phyloP scores from a whole-genome alignment of 257 asterid genomes.

The Schizonepeta tenuifolia region DNA sequence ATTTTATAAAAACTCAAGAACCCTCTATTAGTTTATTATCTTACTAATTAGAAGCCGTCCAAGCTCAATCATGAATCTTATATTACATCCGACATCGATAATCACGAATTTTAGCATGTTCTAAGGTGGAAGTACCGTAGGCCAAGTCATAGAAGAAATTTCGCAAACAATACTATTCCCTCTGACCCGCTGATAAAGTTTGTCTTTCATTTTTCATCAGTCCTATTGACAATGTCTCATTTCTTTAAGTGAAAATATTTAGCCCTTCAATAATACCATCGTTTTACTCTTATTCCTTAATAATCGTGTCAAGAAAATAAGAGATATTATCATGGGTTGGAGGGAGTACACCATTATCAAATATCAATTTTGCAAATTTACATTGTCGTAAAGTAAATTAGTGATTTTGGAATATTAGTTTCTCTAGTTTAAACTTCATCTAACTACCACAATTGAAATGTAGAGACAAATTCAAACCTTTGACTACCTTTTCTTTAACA shows the following conservation, averaged over 20 bases:
- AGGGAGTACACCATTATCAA: not conserved
- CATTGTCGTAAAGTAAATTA: not conserved
- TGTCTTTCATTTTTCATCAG: too few species aligned
- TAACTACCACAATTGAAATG: not conserved
- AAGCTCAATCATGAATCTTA: not conserved
- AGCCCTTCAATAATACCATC: too few species aligned
- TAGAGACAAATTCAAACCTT: slow-evolving; percentile 22
- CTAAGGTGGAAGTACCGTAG: not conserved
- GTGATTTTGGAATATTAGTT: not conserved
- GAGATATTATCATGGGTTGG: too few species aligned
- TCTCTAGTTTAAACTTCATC: not conserved
- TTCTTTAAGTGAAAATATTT: too few species aligned
- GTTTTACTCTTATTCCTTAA: too few species aligned
- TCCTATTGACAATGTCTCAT: too few species aligned
- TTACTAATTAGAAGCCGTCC: not conserved
- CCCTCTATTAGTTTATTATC: not conserved
- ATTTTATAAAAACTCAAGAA: too few species aligned
- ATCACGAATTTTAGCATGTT: not conserved
- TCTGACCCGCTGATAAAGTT: too few species aligned
- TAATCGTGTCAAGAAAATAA: too few species aligned
- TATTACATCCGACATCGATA: not conserved
- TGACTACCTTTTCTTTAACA: not conserved
- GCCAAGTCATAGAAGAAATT: not conserved
- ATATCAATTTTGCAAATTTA: not conserved
- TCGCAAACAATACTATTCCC: too few species aligned